These are phyloP conservation scores for Neostapfia colusana DNA, from an alignment of 176 grass and related monocot genomes.

Conservation along the genomic window DNA sequence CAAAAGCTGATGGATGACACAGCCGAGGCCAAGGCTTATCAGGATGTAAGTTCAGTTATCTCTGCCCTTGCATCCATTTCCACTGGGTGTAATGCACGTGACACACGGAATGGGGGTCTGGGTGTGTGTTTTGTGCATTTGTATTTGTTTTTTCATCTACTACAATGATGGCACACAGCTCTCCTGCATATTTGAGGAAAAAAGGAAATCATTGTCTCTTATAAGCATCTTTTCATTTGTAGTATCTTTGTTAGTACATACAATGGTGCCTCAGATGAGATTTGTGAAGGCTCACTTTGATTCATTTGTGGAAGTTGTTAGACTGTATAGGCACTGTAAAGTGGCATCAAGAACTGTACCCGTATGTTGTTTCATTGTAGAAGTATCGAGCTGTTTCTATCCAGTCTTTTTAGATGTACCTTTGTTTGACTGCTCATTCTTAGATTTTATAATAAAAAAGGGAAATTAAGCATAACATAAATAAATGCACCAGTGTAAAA, in stretches of 20 bases:
- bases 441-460: slow-evolving; percentile 1
- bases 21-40: slow-evolving; percentile 93
- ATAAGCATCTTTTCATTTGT: slow-evolving; percentile 9
- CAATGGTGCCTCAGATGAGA: background rate
- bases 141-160: too few species aligned
- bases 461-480: background rate
- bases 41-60: slow-evolving; percentile 68
- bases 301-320: slow-evolving; percentile 10
- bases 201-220: background rate
- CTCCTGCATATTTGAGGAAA: too few species aligned
- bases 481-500: background rate
- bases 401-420: background rate
- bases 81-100: background rate
- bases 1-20: slow-evolving; percentile 99
- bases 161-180: too few species aligned
- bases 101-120: too few species aligned
- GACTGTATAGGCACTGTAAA: background rate
- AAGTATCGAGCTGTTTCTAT: slow-evolving; percentile 8
- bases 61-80: slow-evolving; percentile 26
- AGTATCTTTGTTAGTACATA: background rate
- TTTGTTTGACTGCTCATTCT: background rate
- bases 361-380: slow-evolving; percentile 11
- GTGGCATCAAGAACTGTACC: slow-evolving; percentile 12
- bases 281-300: background rate
- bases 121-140: too few species aligned